phyloP scores from a whole-genome alignment of 768 basidiomycete genomes.

The Pulveroboletus sp. region DNA sequence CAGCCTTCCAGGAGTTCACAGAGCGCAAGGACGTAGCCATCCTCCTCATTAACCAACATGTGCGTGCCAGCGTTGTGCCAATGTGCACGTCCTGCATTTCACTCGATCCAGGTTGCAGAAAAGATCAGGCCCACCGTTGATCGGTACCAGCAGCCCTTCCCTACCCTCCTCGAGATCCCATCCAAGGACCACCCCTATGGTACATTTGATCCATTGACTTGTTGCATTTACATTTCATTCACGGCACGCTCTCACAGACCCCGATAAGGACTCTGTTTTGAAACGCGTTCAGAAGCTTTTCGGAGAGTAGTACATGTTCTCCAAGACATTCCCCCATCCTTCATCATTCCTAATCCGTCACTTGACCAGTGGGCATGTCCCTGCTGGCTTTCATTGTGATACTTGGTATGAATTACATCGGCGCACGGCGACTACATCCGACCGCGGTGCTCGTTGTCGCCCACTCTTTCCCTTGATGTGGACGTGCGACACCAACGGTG shows the following conservation, averaged over 20 bases:
- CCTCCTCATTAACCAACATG: constrained; percentile 97
- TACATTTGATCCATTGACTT: constrained; percentile 33
- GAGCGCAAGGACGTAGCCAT: constrained; percentile 95
- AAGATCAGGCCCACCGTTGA: constrained; percentile 95
- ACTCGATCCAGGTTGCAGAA: constrained; percentile 77
- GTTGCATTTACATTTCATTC: constrained; percentile 10
- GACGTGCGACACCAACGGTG: constrained; percentile 7
- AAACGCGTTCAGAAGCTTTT: constrained; percentile 96
- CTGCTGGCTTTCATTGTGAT: constrained; percentile 22
- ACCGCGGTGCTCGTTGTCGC: constrained; percentile 11
- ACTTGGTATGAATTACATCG: constrained; percentile 26
- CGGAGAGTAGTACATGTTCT: constrained; percentile 62
- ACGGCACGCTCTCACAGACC: constrained; percentile 55
- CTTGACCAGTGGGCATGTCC: constrained; percentile 18
- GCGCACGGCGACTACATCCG: constrained; percentile 16
- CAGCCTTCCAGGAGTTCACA: constrained; percentile 91
- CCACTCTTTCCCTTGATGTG: constrained; percentile 9
- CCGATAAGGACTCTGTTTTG: constrained; percentile 91
- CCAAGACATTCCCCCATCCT: constrained; percentile 10
- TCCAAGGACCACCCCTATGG: constrained; percentile 99
- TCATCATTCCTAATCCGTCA: constrained; percentile 8
- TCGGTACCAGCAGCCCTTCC: constrained; percentile 93
- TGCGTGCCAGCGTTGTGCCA: constrained; percentile 36
- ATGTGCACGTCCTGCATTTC: constrained; percentile 9
- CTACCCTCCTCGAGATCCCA: constrained; percentile 95